These are phyloP conservation scores for Epichloe amarillans DNA, from an alignment of 2,329 filamentous ascomycete genomes.

Conservation along the genomic window DNA sequence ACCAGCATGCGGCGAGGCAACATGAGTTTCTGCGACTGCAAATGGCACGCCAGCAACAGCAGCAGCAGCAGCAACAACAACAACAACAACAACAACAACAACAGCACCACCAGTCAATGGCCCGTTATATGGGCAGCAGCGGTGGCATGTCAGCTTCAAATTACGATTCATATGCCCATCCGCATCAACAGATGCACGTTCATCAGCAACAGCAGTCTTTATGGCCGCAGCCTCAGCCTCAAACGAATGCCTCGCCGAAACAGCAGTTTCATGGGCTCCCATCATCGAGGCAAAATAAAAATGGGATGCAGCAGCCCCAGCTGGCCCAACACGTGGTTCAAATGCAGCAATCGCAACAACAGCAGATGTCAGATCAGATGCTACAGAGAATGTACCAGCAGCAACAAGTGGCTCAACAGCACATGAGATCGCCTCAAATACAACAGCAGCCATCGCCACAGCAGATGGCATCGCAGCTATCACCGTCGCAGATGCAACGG, in stretches of 20 bases:
- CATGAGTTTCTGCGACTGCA: conserved; percentile 12
- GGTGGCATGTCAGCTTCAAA: not conserved
- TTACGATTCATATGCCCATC: conserved; percentile 12
- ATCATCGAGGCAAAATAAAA: conserved; percentile 3
- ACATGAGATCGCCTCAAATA: conserved; percentile 7
- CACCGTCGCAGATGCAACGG: conserved; percentile 8
- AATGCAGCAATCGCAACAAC: conserved; percentile 7
- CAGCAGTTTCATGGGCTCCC: conserved; percentile 4
- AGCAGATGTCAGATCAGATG: conserved; percentile 5
- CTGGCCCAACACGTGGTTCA: conserved; percentile 3
- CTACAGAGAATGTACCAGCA: conserved; percentile 8
- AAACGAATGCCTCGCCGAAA: conserved; percentile 5
- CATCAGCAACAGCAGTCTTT: conserved; percentile 4
- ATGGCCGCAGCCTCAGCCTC: conserved; percentile 11
- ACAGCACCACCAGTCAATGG: conserved; percentile 5
- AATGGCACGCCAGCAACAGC: conserved; percentile 9
- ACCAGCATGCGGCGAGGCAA: conserved; percentile 11
- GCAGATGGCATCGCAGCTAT: conserved; percentile 3
- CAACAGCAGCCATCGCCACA: conserved; percentile 11
- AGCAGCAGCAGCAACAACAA: conserved; percentile 5
- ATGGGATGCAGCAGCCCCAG: conserved; percentile 3
- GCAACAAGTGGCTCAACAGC: conserved; percentile 8
- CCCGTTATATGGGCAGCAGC: conserved; percentile 1
- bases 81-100: conserved; percentile 6
- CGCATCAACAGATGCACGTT: conserved; percentile 7